These are phyloP conservation scores for Psilocybe azurescens DNA, from an alignment of 768 basidiomycete species.

Conservation along the genomic window DNA sequence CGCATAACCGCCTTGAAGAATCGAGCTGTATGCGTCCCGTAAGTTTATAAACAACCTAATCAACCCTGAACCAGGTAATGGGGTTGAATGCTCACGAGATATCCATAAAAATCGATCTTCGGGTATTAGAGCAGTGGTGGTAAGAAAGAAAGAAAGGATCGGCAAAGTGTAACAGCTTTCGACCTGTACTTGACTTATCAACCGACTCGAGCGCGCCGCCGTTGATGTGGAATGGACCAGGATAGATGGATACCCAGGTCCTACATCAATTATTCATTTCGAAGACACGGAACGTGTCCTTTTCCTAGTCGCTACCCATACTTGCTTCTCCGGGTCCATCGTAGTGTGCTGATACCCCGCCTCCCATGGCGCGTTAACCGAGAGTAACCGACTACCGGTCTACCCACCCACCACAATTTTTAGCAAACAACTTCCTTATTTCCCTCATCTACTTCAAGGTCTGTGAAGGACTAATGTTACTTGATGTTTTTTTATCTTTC, in stretches of 20 bases:
- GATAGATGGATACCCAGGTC: slow-evolving; percentile 1
- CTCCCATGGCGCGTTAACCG: slow-evolving; percentile 2
- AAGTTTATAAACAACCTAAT: not conserved
- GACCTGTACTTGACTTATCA: not conserved
- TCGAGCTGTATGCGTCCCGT: slow-evolving; percentile 49
- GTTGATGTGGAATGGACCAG: slow-evolving; percentile 5
- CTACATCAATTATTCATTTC: not conserved
- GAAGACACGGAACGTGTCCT: slow-evolving; percentile 27
- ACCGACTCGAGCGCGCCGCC: not conserved
- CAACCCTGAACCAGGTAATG: not conserved
- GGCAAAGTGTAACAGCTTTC: not conserved
- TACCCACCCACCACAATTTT: not conserved
- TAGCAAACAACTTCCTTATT: not conserved
- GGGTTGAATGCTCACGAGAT: slow-evolving; percentile 20
- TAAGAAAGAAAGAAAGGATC: slow-evolving; percentile 11
- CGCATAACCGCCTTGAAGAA: slow-evolving; percentile 92
- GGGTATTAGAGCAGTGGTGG: slow-evolving; percentile 6
- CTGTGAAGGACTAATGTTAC: not conserved
- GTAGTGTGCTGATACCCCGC: slow-evolving; percentile 8
- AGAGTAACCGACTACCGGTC: slow-evolving; percentile 6
- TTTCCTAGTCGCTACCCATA: slow-evolving; percentile 15
- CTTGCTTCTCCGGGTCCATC: slow-evolving; percentile 4
- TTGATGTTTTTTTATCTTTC: not conserved
- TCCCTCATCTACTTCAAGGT: not conserved
- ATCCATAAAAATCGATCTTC: slow-evolving; percentile 18